Evolutionary conservation across 805 yeast genomes (phyloP), one percentile per base, ranked within the genome.

Genomic region (Ogataea methanolica): DNA sequence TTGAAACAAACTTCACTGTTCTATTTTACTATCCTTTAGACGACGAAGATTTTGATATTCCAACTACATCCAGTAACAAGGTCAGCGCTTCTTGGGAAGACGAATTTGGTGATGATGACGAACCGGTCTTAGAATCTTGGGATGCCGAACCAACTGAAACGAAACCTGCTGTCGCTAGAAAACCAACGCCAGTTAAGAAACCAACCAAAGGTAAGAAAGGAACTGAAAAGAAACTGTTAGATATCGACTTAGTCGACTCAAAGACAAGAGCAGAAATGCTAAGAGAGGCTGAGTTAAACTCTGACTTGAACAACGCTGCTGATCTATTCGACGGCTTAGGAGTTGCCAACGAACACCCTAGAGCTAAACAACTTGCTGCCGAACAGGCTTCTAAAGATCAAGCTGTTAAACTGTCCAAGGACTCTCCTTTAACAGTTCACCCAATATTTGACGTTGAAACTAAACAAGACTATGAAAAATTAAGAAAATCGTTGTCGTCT

Each of bases 251-350:
- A 16, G 78, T 86, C 37, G 96, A 88, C 65, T 86, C 80, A 54
- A 74, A 72, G 52, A 83, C 92, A n/a, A 77, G 88, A 61, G 79
- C 73, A 57, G 90, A 85, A 61, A 67, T 90, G 67, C 74, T 87
- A 68, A 83, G 75, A 61, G 74, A 85, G 65, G 96, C 94, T 19
- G 96, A 92, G 69, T 60, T 88, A 50, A 83, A 80, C 42, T 79
- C 96, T 26, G 99, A 92, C 70, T 74, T 92, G 66, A 88, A 88
- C 67, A 88, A 88, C 63, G 98, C 99, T 31, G 92, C 96, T 8
- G 96, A 88, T 58, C 73, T 92, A 58, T 89, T 92, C 63, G 96
- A 90, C 33, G 89, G 88, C 15, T 72, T 74, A 55, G 78, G 79
- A 38, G 76, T 78, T 45, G 78, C 80, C 22, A 73, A 73, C 50